phyloP scores from a whole-genome alignment of 139 green algal genomes.

The Edaphochlamys debaryana region DNA sequence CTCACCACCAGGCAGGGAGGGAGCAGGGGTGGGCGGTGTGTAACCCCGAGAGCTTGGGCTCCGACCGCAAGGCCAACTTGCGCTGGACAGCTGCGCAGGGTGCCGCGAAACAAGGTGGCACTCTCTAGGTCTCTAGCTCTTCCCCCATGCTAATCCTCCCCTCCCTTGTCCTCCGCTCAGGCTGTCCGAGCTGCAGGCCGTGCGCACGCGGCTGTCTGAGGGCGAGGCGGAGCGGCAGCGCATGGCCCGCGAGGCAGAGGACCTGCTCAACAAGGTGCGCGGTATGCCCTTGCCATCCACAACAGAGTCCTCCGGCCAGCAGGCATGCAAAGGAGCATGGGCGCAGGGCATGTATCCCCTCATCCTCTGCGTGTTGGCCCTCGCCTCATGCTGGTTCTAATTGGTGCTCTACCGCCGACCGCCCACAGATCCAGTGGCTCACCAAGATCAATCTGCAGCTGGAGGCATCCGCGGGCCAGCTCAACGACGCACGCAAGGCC shows the following conservation, averaged over 20 bases:
- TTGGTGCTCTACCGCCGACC: too few species aligned
- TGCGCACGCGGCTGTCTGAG: constrained; percentile 36
- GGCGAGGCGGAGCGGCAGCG: constrained; percentile 49
- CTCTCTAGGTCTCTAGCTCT: too few species aligned
- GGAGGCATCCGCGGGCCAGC: constrained; percentile 42
- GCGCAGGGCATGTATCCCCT: too few species aligned
- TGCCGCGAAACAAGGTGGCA: too few species aligned
- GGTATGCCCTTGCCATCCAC: too few species aligned
- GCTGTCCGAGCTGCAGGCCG: constrained; percentile 48
- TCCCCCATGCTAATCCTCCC: background rate
- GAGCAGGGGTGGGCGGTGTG: background rate
- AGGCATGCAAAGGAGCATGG: too few species aligned
- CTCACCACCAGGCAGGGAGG: constrained; percentile 37
- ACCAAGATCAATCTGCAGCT: constrained; percentile 59
- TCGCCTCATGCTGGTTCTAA: too few species aligned
- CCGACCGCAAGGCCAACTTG: too few species aligned
- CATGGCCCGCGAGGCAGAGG: constrained; percentile 44
- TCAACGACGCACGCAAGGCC: constrained; percentile 43
- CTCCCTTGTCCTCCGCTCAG: constrained; percentile 13
- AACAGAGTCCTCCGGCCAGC: too few species aligned
- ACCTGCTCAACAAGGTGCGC: constrained; percentile 26
- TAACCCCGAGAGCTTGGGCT: background rate
- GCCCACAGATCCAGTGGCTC: constrained; percentile 42
- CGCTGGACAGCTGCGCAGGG: too few species aligned
- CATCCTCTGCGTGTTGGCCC: too few species aligned